These are phyloP conservation scores for Kingdonia uniflora DNA, from an alignment of 164 flowering plant genomes.

Conservation along the genomic window DNA sequence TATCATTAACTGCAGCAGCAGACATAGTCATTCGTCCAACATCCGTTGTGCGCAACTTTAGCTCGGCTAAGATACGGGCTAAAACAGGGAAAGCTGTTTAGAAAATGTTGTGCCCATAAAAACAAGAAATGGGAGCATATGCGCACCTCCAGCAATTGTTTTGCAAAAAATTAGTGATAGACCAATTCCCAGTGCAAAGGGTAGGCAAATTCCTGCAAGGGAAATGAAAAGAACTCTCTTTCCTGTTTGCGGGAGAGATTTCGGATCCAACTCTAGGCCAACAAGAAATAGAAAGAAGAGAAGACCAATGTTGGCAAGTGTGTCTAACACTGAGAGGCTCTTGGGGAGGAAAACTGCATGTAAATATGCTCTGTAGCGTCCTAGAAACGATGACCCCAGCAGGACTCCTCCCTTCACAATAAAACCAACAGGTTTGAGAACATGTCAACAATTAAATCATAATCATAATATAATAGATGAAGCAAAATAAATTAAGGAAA, in stretches of 20 bases:
- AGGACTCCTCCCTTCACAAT: conserved; percentile 37
- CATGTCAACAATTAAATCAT: no score
- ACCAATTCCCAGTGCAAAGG: conserved; percentile 45
- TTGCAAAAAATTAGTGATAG: conserved; percentile 33
- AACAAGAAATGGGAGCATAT: conserved; percentile 32
- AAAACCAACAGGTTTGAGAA: no score
- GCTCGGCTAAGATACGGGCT: no score
- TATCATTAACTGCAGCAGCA: conserved; percentile 62
- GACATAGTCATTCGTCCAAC: conserved; percentile 63
- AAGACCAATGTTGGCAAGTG: conserved; percentile 41
- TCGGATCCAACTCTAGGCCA: conserved; percentile 32
- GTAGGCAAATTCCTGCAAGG: conserved; percentile 39
- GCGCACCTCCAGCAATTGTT: conserved; percentile 33
- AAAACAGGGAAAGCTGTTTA: no score
- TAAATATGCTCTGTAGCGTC: conserved; percentile 20
- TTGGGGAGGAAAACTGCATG: conserved; percentile 27
- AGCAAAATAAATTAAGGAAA: no score
- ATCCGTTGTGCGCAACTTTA: no score
- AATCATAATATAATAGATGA: no score
- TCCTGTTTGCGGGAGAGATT: conserved; percentile 30
- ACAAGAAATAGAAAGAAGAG: conserved; percentile 36
- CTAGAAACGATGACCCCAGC: conserved; percentile 44
- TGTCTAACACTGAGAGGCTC: conserved; percentile 36
- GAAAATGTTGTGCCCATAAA: conserved; percentile 66
- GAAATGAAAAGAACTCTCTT: conserved; percentile 37